Base-by-base conservation (phyloP, 768 basidiomycete species). In the Lactifluus subvellereus region DNA sequence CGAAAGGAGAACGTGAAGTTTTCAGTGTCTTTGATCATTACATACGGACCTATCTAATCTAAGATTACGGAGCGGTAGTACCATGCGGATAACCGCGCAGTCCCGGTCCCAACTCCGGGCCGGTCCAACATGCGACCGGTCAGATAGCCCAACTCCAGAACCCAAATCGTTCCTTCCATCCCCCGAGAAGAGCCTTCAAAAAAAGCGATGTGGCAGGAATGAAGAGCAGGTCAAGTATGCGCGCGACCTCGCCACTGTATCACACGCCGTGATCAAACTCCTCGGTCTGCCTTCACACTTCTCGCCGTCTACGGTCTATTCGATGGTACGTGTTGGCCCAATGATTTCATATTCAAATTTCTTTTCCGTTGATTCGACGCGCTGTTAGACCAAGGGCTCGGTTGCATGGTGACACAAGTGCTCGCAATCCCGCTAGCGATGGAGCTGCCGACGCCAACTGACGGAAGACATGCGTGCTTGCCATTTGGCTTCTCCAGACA, bases 391-490 rank as follows among this genome's bases (percentile, higher is more conserved):
- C 72, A 70, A 30, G 82, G 90, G 63, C 78, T 91, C 5, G 72
- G 77, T 20, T 75, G 76, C 35, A 82, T 94, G 60, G 72, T 93
- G 40, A 81, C 83, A 2, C 79, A 80, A 11, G 77, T 88, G 8
- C 76, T 93, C 10, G 83, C 86, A 7, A 90, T 94, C 62, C 90
- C 90, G 2, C 76, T 91, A 22, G 82, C 87, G 0, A 76, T 80
- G 5, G 76, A 80, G 32, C 73, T 94, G 0, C 91, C 90, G 3
- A 91, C 90, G 6, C 88, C 88, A 6, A 92, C 92, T 70, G 82
- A 10, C 84, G 91, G n/a, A 94, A 94, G 72, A 92, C 91, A 1
- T 91, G 82, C 62, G 89, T 88, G 2, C 74, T 93, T 30, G 81
- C 86, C 2, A 88, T 92, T 27, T 87, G 84, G 83, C 75, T 91